A percentile compares a stretch with the other conserved stretches of the same genome.
Evolutionary conservation across 768 basidiomycete genomes (phyloP).

Genomic region (Termitomyces eurrhizus): DNA sequence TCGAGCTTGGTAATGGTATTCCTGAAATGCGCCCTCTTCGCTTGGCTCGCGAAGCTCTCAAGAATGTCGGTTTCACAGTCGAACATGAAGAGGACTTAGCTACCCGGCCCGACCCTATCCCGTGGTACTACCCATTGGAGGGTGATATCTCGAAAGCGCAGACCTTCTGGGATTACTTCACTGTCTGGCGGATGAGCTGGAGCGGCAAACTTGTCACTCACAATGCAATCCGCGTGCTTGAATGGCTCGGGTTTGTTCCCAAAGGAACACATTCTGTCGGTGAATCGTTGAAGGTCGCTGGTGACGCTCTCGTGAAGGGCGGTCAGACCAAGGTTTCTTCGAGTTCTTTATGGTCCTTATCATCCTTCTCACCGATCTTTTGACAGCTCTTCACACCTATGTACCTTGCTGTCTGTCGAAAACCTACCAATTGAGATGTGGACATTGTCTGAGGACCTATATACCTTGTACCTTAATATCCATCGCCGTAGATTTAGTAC

Average conservation of each 20-base stretch:
- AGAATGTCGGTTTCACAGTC: slow-evolving; percentile 81
- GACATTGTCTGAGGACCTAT: background rate
- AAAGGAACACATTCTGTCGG: slow-evolving; percentile 92
- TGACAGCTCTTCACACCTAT: slow-evolving; percentile 82
- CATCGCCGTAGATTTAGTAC: background rate
- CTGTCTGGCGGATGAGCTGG: slow-evolving; percentile 87
- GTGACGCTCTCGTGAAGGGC: slow-evolving; percentile 71
- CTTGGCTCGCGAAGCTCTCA: slow-evolving; percentile 70
- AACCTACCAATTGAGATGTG: slow-evolving; percentile 38
- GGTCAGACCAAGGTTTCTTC: slow-evolving; percentile 76
- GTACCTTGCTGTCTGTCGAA: slow-evolving; percentile 66
- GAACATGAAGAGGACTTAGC: slow-evolving; percentile 94
- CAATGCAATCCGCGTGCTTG: slow-evolving; percentile 70
- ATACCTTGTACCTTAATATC: slow-evolving; percentile 19
- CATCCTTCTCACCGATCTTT: slow-evolving; percentile 4
- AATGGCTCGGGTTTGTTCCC: slow-evolving; percentile 76
- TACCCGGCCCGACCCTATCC: slow-evolving; percentile 67
- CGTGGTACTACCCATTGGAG: slow-evolving; percentile 98
- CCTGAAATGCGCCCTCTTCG: slow-evolving; percentile 89
- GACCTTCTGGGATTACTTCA: slow-evolving; percentile 87
- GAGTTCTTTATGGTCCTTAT: background rate
- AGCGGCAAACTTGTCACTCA: slow-evolving; percentile 84
- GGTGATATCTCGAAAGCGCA: slow-evolving; percentile 92
- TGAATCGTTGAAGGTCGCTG: slow-evolving; percentile 85
- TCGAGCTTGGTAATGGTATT: slow-evolving; percentile 95